Conservation (phyloP, 257 asterid species). For the Fraxinus pennsylvanica region DNA sequence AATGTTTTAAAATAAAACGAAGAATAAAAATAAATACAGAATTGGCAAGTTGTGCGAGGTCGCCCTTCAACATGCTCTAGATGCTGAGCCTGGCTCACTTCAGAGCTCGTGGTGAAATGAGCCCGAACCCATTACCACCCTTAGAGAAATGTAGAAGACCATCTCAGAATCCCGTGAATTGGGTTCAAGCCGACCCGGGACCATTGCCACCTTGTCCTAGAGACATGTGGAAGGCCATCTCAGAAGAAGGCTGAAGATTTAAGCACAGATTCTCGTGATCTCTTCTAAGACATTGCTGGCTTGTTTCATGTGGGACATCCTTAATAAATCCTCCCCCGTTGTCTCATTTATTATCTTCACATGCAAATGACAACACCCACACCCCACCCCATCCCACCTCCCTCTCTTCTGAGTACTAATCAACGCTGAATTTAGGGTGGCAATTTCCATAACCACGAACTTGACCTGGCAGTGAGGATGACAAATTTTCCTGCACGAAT, state of each 20-base stretch:
- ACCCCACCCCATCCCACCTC: too few relatives aligned
- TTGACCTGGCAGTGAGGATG: not conserved
- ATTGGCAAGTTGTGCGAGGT: too few relatives aligned
- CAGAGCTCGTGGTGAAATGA: too few relatives aligned
- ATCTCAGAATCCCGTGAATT: too few relatives aligned
- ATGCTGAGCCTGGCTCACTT: too few relatives aligned
- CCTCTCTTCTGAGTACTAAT: not conserved
- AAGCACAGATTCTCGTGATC: not conserved
- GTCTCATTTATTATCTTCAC: constrained; percentile 40
- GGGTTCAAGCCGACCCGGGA: too few relatives aligned
- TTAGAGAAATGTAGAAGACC: not conserved
- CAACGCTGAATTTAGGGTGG: not conserved
- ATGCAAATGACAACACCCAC: constrained; percentile 10
- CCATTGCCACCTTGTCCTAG: too few relatives aligned
- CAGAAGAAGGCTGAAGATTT: not conserved
- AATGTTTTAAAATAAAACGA: too few relatives aligned
- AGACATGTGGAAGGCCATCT: not conserved
- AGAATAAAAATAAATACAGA: too few relatives aligned
- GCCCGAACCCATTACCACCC: too few relatives aligned
- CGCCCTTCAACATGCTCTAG: too few relatives aligned
- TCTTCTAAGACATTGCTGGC: not conserved
- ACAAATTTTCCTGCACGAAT: not conserved
- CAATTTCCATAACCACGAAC: not conserved
- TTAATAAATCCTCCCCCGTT: constrained; percentile 2
- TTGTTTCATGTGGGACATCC: not conserved